Evolutionary conservation across 768 basidiomycete genomes (phyloP).

Genomic region (Agaricus blazei): DNA sequence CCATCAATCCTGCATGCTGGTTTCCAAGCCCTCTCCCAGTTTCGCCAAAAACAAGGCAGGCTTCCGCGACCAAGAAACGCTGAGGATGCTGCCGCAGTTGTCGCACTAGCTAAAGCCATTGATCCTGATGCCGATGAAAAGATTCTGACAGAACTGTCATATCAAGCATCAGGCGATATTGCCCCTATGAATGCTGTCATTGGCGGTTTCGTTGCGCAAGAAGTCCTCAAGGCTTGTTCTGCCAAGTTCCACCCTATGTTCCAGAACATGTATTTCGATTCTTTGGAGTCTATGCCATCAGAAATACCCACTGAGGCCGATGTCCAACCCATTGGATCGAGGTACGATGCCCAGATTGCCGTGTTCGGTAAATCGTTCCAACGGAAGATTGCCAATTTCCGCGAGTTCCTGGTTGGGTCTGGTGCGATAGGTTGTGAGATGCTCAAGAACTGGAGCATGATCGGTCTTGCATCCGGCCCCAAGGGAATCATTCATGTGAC

Average conservation of each 20-base stretch:
- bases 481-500: constrained; percentile 87
- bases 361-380: constrained; percentile 95
- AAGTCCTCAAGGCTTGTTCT: constrained; percentile 93
- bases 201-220: constrained; percentile 97
- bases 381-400: constrained; percentile 80
- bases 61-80: constrained; percentile 80
- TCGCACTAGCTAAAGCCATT: constrained; percentile 75
- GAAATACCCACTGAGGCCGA: constrained; percentile 76
- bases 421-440: constrained; percentile 99
- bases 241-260: constrained; percentile 98
- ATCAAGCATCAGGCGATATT: constrained; percentile 87
- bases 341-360: constrained; percentile 93
- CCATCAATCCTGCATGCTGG: constrained; percentile 87
- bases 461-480: constrained; percentile 82
- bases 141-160: constrained; percentile 77
- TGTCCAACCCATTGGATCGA: constrained; percentile 71
- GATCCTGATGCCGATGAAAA: constrained; percentile 77
- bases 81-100: constrained; percentile 69
- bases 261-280: constrained; percentile 96
- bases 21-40: constrained; percentile 90
- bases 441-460: constrained; percentile 99
- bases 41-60: constrained; percentile 55
- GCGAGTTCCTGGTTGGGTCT: constrained; percentile 97
- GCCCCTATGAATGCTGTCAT: constrained; percentile 90
- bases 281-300: constrained; percentile 87